A percentile compares a stretch with the other conserved stretches of the same genome.
Evolutionary conservation across 1,284 basidiomycete genomes (phyloP).

Genomic region (Sphaerobolus stellatus): DNA sequence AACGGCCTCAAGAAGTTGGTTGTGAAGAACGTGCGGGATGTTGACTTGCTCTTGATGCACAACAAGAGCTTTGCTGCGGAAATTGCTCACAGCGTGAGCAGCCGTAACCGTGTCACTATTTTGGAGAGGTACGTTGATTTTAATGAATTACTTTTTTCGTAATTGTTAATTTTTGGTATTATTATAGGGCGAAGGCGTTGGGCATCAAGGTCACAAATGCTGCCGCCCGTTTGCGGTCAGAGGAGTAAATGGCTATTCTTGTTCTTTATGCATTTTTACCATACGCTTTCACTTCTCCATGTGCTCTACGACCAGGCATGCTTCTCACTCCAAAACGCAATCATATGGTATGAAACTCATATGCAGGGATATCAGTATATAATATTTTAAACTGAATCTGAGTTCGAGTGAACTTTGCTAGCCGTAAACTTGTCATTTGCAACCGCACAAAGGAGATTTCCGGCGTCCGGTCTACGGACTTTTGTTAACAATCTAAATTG

Average conservation of each 20-base stretch:
- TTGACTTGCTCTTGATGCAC: slow-evolving; percentile 96
- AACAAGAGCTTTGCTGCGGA: slow-evolving; percentile 96
- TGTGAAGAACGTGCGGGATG: slow-evolving; percentile 87
- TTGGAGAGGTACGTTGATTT: slow-evolving; percentile 70
- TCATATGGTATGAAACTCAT: not conserved
- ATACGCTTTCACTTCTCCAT: slow-evolving; percentile 1
- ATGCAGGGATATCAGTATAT: no score
- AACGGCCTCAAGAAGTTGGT: slow-evolving; percentile 94
- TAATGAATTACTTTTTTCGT: not conserved
- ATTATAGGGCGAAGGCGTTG: slow-evolving; percentile 78
- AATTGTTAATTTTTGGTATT: not conserved
- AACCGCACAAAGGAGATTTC: no score
- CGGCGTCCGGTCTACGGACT: no score
- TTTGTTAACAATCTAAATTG: no score
- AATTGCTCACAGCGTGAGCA: slow-evolving; percentile 96
- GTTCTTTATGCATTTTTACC: slow-evolving; percentile 13
- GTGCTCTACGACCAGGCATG: slow-evolving; percentile 5
- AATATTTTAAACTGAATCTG: no score
- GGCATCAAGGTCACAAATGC: slow-evolving; percentile 95
- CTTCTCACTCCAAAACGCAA: not conserved
- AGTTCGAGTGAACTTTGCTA: not conserved
- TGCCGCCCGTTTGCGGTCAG: slow-evolving; percentile 92
- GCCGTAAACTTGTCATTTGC: not conserved
- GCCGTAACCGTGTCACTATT: slow-evolving; percentile 93
- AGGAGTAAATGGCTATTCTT: slow-evolving; percentile 67